Conservation (phyloP, 2,329 filamentous ascomycete species). For the Epicoccum sorghinum region DNA sequence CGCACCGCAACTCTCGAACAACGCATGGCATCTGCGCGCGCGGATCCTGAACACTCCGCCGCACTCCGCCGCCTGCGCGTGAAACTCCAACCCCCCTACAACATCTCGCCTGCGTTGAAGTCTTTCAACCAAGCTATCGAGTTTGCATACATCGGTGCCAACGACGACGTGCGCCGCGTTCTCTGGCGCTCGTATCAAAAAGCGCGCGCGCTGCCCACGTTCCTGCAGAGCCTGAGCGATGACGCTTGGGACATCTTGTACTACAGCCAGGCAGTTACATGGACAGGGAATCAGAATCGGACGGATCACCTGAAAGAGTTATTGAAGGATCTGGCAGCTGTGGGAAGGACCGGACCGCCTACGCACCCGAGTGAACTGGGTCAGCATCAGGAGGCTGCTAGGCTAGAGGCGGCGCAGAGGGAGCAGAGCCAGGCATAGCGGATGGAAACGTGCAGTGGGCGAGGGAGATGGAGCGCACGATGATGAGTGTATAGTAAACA, state of each 20-base stretch:
- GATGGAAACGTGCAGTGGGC: neutral
- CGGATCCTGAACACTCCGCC: constrained; percentile 38
- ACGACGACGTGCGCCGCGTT: constrained; percentile 43
- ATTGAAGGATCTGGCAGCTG: constrained; percentile 35
- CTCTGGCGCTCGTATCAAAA: constrained; percentile 45
- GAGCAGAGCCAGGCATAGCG: neutral
- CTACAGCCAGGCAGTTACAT: constrained; percentile 47
- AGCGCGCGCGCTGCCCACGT: constrained; percentile 40
- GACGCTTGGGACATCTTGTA: constrained; percentile 49
- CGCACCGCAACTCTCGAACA: constrained; percentile 31
- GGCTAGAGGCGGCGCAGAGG: constrained; percentile 6
- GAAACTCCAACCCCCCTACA: constrained; percentile 38
- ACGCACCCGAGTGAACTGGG: constrained; percentile 37
- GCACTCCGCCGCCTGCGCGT: constrained; percentile 37
- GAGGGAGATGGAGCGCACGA: no score
- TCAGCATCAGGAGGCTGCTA: constrained; percentile 7
- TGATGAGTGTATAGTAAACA: neutral
- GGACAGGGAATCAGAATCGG: constrained; percentile 42
- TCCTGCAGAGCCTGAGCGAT: constrained; percentile 40
- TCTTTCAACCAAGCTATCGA: constrained; percentile 45
- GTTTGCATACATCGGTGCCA: constrained; percentile 44
- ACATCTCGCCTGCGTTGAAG: constrained; percentile 39
- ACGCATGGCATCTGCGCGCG: constrained; percentile 32
- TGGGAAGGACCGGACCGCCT: constrained; percentile 44
- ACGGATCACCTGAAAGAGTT: constrained; percentile 37